Base-by-base conservation (phyloP, 306 rosid genomes). In the Vigna unguiculata region DNA sequence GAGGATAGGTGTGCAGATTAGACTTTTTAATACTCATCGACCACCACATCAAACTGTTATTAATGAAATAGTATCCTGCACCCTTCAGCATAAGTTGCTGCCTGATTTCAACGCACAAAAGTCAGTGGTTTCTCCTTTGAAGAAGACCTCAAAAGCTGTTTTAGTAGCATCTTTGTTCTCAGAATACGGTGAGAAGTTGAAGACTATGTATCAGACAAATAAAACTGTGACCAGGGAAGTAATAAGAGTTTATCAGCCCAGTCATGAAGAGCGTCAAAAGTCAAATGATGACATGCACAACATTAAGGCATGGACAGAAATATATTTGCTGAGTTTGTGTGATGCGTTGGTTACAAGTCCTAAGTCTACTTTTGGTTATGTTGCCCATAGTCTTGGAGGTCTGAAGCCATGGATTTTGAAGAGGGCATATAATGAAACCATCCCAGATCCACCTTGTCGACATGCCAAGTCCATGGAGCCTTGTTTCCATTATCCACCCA, bases 281-380 rank as follows among this genome's bases (percentile, higher is more conserved):
- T 87, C 87, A 1, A 85, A 83, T 48, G 80, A 85, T 74, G 88
- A 47, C 43, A 80, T 25, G 52, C 97, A 91, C 86, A 91, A 88
- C 83, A 79, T 81, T 1, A 85, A 89, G 89, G 97, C 94, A 64
- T 84, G 89, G 88, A 79, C 92, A 0, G 97, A 91, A 81, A 91
- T 91, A 82, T 91, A 88, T 67, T 68, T 91, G 28, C 82, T 89
- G 77, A 91, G 94, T 78, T 79, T 91, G 82, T 86, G 91, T 41
- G 92, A 91, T 81, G 86, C 81, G 46, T 68, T 91, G 83, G 74
- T 91, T 69, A 91, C 94, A 19, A 91, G 97, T 71, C 83, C 89
- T 28, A 89, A 88, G 88, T 91, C 97, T 1, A 91, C 97, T 21
- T 91, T 91, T 47, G 97, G 97, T 58, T 91, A 91, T 72, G 94